phyloP scores from a whole-genome alignment of 192 early-diverging fungal genomes.

The Umbelopsis vinacea region DNA sequence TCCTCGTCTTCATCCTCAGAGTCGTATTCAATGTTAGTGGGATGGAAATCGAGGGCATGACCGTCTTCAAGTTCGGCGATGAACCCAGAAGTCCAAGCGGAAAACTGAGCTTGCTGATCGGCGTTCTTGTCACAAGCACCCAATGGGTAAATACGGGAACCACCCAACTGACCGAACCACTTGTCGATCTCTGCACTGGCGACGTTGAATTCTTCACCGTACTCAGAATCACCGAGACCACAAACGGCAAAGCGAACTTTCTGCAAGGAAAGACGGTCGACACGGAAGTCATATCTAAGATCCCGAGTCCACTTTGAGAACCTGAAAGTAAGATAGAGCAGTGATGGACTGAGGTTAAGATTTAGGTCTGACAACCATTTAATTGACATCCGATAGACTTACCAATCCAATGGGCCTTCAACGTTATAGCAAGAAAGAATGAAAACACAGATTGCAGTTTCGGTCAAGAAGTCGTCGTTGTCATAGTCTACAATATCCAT shows the following conservation, averaged over 20 bases:
- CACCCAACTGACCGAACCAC: conserved; percentile 65
- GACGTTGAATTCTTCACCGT: conserved; percentile 62
- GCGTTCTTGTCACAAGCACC: conserved; percentile 65
- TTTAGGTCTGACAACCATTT: not conserved
- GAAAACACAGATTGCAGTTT: conserved; percentile 62
- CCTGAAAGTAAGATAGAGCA: conserved; percentile 7
- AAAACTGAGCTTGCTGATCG: conserved; percentile 32
- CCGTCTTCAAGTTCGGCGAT: conserved; percentile 46
- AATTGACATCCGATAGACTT: not conserved
- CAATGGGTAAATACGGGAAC: conserved; percentile 60
- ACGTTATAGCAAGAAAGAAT: conserved; percentile 70
- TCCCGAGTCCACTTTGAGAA: conserved; percentile 70
- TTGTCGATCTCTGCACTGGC: conserved; percentile 61
- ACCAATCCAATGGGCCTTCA: conserved; percentile 71
- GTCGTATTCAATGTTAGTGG: conserved; percentile 53
- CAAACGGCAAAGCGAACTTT: conserved; percentile 68
- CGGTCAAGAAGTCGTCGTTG: conserved; percentile 61
- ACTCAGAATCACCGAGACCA: conserved; percentile 74
- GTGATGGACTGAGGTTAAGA: not conserved
- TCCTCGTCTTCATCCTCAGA: conserved; percentile 57
- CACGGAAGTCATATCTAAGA: conserved; percentile 63
- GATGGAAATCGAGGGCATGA: conserved; percentile 51
- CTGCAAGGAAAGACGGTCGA: conserved; percentile 53
- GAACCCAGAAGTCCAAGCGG: conserved; percentile 36
- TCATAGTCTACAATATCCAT: conserved; percentile 69